Conservation (phyloP, 2,329 filamentous ascomycete genomes). For the Alternaria sp. region DNA sequence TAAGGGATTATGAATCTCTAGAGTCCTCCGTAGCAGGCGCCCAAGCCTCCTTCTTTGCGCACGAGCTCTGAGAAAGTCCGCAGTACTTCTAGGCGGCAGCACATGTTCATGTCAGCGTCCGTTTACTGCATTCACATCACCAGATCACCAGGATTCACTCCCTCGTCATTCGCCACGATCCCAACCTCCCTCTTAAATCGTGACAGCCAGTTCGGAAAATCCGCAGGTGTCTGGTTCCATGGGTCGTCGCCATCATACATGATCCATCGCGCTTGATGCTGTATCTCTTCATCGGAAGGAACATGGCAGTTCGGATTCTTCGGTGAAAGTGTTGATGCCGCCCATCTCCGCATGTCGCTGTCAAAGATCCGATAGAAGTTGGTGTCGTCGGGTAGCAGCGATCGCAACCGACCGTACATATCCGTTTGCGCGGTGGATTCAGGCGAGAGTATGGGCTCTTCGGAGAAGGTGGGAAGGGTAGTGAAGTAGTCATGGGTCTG, state of each 20-base stretch:
- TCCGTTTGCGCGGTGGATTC: conserved; percentile 2
- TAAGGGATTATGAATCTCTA: not conserved
- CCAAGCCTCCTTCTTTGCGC: not conserved
- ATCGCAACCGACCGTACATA: conserved; percentile 5
- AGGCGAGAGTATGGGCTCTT: not conserved
- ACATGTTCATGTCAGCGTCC: not conserved
- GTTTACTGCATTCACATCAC: not conserved
- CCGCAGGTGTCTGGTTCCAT: conserved; percentile 48
- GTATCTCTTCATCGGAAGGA: conserved; percentile 42
- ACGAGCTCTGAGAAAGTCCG: not conserved
- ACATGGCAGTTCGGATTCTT: conserved; percentile 28
- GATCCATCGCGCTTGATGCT: conserved; percentile 41
- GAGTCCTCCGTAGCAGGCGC: not conserved
- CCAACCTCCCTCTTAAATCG: conserved; percentile 38
- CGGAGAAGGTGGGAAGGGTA: not conserved
- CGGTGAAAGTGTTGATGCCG: conserved; percentile 30
- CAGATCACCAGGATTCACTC: conserved; percentile 5
- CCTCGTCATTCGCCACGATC: conserved; percentile 5
- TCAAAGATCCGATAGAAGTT: conserved; percentile 27
- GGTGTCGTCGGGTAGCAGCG: conserved; percentile 18
- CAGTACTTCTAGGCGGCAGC: not conserved
- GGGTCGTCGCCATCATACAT: conserved; percentile 43
- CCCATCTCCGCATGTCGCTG: conserved; percentile 30
- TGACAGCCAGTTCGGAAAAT: conserved; percentile 40
- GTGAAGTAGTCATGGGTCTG: not conserved